Conservation (phyloP, 768 basidiomycete genomes). For the Leccinum boreale region DNA sequence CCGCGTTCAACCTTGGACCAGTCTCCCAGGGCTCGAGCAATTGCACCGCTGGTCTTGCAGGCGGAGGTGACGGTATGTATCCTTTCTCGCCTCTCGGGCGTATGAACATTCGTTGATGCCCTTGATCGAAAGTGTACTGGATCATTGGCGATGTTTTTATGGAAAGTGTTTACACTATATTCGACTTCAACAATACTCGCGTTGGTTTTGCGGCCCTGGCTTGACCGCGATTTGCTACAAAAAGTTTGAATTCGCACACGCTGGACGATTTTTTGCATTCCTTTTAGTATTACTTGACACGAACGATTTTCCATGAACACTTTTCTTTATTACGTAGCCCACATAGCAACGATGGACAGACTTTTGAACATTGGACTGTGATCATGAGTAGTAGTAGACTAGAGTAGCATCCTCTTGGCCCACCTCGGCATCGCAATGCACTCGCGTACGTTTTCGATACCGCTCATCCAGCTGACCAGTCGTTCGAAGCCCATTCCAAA, state of each 20-base stretch:
- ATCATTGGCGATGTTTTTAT: conserved; percentile 36
- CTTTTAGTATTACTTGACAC: background rate
- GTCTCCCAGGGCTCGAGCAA: conserved; percentile 26
- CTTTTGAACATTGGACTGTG: background rate
- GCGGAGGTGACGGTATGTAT: conserved; percentile 22
- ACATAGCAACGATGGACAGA: background rate
- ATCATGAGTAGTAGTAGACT: background rate
- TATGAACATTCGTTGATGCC: background rate
- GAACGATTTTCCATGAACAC: background rate
- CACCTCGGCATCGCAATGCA: conserved; percentile 91
- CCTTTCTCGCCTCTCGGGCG: background rate
- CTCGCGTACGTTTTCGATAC: conserved; percentile 88
- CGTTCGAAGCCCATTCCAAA: conserved; percentile 97
- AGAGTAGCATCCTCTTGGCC: conserved; percentile 75
- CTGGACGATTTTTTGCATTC: conserved; percentile 2
- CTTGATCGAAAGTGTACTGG: conserved; percentile 24
- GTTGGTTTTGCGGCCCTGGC: conserved; percentile 41
- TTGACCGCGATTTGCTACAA: conserved; percentile 1
- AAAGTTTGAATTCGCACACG: background rate
- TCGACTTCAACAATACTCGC: conserved; percentile 31
- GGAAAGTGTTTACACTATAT: conserved; percentile 31
- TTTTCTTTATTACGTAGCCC: background rate
- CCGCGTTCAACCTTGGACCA: conserved; percentile 43
- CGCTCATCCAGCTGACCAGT: conserved; percentile 81
- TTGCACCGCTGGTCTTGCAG: conserved; percentile 38